Evolutionary conservation across 352 stramenopile species (phyloP).

Genomic region (Phytophthora macrochlamydospora): DNA sequence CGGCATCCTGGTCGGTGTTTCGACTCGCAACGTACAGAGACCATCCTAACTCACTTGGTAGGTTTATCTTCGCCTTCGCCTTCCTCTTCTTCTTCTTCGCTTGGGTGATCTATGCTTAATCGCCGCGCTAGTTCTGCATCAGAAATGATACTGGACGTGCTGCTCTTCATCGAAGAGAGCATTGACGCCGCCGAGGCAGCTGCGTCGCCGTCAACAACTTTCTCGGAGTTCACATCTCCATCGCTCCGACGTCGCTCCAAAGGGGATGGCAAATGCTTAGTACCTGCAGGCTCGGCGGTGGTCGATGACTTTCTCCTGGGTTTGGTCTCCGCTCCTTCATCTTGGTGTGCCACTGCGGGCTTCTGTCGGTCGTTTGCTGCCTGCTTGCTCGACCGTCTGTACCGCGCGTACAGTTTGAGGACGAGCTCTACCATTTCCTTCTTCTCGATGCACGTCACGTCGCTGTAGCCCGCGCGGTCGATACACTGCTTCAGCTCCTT

Average conservation of each 20-base stretch:
- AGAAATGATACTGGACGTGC: constrained; percentile 55
- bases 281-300: constrained; percentile 5
- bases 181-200: constrained; percentile 16
- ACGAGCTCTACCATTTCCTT: constrained; percentile 84
- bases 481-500: constrained; percentile 85
- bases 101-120: constrained; percentile 47
- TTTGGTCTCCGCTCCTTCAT: constrained; percentile 11
- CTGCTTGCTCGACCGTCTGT: constrained; percentile 60
- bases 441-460: constrained; percentile 83
- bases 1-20: background rate
- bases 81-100: constrained; percentile 44
- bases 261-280: constrained; percentile 12
- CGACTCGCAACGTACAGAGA: too few species aligned
- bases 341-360: constrained; percentile 2
- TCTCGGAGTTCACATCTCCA: constrained; percentile 21
- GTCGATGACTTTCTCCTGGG: constrained; percentile 10
- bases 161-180: constrained; percentile 46
- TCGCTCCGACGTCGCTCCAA: constrained; percentile 34
- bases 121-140: constrained; percentile 56
- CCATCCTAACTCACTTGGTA: constrained; percentile 18
- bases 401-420: constrained; percentile 76
- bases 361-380: constrained; percentile 31
- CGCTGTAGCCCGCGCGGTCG: constrained; percentile 68
- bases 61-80: constrained; percentile 17
- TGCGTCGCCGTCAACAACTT: constrained; percentile 2